Base-by-base conservation (phyloP, 176 grass and related monocot species). In the Thinopyrum elongatum region DNA sequence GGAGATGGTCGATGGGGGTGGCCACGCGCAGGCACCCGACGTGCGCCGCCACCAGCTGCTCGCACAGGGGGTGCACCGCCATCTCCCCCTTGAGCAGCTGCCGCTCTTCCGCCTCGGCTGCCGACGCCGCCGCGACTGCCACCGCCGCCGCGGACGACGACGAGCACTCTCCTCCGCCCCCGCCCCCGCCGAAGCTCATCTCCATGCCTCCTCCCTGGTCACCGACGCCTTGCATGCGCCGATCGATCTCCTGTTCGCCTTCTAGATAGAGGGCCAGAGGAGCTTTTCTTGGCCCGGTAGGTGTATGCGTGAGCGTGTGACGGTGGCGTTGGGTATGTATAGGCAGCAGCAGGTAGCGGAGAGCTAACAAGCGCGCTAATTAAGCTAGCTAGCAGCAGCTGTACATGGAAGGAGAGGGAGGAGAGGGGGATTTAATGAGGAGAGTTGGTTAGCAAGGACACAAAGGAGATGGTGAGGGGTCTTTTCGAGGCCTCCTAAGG, bases 1-100 rank as follows among this genome's bases (percentile, higher is more conserved):
- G 94, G 34, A 99, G 92, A 88, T 99, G 94, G 77, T 99, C 90
- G 82, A 99, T 99, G 36, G 97, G 94, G 69, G 97, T 99, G 8
- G 97, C 97, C 26, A 99, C 97, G 75, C 94, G 97, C 23, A 99
- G 92, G 89, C 97, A 99, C 0, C 94, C 94, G 10, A 99, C 93
- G 90, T 99, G 97, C 61, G 97, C 94, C 31, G 88, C 49, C 72
- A 94, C 88, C 27, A 99, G 82, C 92, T 99, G 97, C 90, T 99
- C 97, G 82, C 97, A 99, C 28, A 99, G 87, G 35, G 94, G 94
- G 85, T 99, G 97, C 90, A 99, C 94, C 86, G 92, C 90, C 73
- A 99, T 97, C 88, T 99, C 97, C 70, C 88, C 89, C 89, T 99
- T 99, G 12, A 97, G 84, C 60, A 99, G 85, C 87, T 99, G 92